phyloP scores from a whole-genome alignment of 2,329 filamentous ascomycete species.

The Amauroascus verrucosus region DNA sequence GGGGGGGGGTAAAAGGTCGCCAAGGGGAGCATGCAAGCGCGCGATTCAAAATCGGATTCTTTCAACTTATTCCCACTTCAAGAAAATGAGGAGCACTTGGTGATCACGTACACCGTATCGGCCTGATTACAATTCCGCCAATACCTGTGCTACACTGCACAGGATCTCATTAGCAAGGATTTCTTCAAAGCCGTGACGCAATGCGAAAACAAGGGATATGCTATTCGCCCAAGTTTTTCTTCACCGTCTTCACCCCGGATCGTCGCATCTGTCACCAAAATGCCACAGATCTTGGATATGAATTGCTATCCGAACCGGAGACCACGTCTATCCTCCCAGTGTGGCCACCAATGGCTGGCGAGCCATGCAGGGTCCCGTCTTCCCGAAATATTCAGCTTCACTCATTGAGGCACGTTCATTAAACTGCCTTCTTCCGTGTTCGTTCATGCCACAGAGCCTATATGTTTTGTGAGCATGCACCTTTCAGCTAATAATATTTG shows the following conservation, averaged over 20 bases:
- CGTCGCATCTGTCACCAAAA: neutral
- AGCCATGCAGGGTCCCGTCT: neutral
- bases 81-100: neutral
- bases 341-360: neutral
- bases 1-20: too few relatives aligned
- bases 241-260: neutral
- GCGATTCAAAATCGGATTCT: too few relatives aligned
- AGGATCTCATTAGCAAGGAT: too few relatives aligned
- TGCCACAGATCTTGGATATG: neutral
- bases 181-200: neutral
- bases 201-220: neutral
- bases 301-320: slow-evolving; percentile 4
- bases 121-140: too few relatives aligned
- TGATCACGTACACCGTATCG: neutral
- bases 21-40: too few relatives aligned
- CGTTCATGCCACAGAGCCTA: neutral
- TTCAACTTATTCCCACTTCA: too few relatives aligned
- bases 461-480: neutral
- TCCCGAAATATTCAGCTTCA: neutral
- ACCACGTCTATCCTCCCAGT: neutral
- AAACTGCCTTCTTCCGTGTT: neutral
- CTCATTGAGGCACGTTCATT: neutral
- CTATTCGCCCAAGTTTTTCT: neutral
- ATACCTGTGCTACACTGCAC: too few relatives aligned
- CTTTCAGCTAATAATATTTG: neutral